Conservation (phyloP, 2,329 filamentous ascomycete species). For the Botryotinia calthae region DNA sequence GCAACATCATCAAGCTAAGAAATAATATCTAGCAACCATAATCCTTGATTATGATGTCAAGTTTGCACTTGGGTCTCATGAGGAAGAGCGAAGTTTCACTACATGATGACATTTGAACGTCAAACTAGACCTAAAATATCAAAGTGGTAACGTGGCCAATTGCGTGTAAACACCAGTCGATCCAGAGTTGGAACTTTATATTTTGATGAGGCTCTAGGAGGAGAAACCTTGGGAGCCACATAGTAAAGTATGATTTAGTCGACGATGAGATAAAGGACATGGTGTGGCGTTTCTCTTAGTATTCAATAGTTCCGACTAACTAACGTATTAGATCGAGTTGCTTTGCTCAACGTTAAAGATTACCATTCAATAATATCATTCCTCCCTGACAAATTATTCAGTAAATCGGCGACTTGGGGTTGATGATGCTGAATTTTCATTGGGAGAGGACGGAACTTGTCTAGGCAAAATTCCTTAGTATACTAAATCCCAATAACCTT, state of each 20-base stretch:
- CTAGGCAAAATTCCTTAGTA: neutral
- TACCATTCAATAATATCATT: neutral
- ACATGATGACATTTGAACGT: neutral
- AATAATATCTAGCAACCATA: neutral
- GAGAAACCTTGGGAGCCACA: neutral
- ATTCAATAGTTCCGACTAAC: neutral
- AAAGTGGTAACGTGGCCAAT: neutral
- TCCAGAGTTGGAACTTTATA: neutral
- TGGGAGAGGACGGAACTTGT: neutral
- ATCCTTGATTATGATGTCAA: neutral
- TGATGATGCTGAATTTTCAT: neutral
- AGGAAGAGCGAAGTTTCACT: neutral
- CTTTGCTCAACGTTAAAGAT: neutral
- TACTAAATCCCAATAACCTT: neutral
- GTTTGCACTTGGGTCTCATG: neutral
- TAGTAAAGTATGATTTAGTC: neutral
- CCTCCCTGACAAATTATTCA: neutral
- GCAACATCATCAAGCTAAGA: neutral
- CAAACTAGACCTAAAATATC: neutral
- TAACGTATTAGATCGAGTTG: neutral
- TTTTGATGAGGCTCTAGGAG: neutral
- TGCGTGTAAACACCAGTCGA: neutral
- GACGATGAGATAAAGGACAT: neutral
- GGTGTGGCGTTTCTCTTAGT: neutral
- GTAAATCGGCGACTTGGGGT: neutral